A percentile compares a stretch with the other conserved stretches of the same genome.
These are phyloP conservation scores for Carex scoparia DNA, from an alignment of 176 grass and related monocot genomes.

Conservation along the genomic window DNA sequence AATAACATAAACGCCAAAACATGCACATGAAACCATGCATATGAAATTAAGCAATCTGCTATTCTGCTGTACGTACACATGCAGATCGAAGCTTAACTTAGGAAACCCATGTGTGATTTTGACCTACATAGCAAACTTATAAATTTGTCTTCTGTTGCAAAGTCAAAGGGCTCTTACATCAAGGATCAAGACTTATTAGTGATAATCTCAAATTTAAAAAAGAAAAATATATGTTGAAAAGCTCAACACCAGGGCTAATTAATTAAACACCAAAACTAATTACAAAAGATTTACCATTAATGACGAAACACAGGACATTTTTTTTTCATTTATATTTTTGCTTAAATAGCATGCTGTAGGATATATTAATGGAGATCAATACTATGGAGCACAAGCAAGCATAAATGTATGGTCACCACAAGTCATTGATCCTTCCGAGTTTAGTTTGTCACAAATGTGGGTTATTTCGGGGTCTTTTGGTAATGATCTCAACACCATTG, in stretches of 20 bases:
- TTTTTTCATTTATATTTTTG: conserved; percentile 19
- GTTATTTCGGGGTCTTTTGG: conserved; percentile 86
- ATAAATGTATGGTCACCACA: conserved; percentile 88
- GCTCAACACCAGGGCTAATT: conserved; percentile 15
- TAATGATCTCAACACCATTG: conserved; percentile 96
- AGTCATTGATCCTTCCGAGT: conserved; percentile 69
- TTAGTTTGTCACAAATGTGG: conserved; percentile 96
- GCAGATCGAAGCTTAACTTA: conserved; percentile 13
- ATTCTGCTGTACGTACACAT: not conserved
- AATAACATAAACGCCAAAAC: conserved; percentile 15
- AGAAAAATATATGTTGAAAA: conserved; percentile 18
- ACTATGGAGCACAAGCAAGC: conserved; percentile 85
- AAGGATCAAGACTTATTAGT: conserved; percentile 1
- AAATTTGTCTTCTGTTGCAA: conserved; percentile 20
- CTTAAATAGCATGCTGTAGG: conserved; percentile 82
- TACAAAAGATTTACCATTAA: conserved; percentile 15
- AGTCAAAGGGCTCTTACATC: conserved; percentile 23
- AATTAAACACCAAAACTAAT: not conserved
- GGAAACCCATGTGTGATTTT: conserved; percentile 20
- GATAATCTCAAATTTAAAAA: not conserved
- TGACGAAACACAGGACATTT: conserved; percentile 3
- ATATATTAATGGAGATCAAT: conserved; percentile 62
- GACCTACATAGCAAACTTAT: not conserved
- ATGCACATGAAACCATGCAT: conserved; percentile 4
- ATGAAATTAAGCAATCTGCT: not conserved